Evolutionary conservation across 192 early-diverging fungal species (phyloP), one percentile per base, ranked within the genome.

Genomic region (Coemansia sp.): DNA sequence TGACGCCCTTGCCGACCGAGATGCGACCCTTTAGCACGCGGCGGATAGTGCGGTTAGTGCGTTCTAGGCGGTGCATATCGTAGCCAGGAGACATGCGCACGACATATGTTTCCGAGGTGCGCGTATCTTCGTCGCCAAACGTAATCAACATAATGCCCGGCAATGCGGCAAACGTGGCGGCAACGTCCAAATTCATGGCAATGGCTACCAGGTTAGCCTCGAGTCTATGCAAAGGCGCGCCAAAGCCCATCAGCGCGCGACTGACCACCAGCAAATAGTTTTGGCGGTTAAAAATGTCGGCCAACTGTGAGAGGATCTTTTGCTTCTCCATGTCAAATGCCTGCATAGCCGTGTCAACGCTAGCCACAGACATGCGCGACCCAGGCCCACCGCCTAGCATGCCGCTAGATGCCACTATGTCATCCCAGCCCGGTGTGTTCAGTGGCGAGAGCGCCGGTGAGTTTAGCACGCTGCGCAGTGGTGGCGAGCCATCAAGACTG

Each of bases 71-170:
- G 76, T 86, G 80, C 90, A 93, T 91, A 54, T 93, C 89, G 72
- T 88, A 86, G 17, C 85, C 84, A 0, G 86, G 77, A 9, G 81
- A 51, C 10, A 79, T 73, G 14, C 88, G 84, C 62, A 93, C 84
- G 33, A 93, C 81, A 64, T 91, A 90, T 0, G 91, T 93, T 63
- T 93, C 91, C 14, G 89, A 89, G 0, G 90, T 87, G 34, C 91
- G 87, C 3, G 89, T 93, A 42, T 87, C 86, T 9, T 83, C 83
- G 72, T 93, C 89, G 63, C 88, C 83, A 70, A 93, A 93, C 19
- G 86, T 85, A 27, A 91, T 80, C 24, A 93, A 84, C 83, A 93
- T 89, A 51, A 91, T 81, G 36, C 89, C 88, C 27, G 91, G 91
- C 36, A 91, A 68, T 66, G 86, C 88, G 11, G 90, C 85, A 60